phyloP scores from a whole-genome alignment of 2,329 filamentous ascomycete species.

The Sphaerostilbella broomeana region DNA sequence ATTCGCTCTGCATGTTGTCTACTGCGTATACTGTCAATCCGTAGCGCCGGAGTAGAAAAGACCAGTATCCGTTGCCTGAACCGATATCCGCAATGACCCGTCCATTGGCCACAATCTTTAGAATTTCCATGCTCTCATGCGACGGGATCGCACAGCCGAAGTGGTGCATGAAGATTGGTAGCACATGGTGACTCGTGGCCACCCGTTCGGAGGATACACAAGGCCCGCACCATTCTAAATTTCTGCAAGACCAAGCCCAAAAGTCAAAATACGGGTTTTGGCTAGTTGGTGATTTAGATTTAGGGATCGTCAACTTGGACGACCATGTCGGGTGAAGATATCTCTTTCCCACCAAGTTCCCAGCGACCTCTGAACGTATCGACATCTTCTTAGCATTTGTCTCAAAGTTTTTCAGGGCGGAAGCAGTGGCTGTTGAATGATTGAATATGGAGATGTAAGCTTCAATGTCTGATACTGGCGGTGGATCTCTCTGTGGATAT shows the following conservation, averaged over 20 bases:
- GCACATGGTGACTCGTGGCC: conserved; percentile 57
- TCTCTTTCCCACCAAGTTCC: conserved; percentile 48
- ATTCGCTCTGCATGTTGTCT: conserved; percentile 62
- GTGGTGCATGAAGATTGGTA: conserved; percentile 71
- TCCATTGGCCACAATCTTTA: conserved; percentile 49
- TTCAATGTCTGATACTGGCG: conserved; percentile 51
- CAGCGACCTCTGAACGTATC: conserved; percentile 49
- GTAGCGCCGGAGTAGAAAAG: conserved; percentile 59
- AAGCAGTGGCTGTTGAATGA: conserved; percentile 50
- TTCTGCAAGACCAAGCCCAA: conserved; percentile 58
- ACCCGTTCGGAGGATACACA: conserved; percentile 44
- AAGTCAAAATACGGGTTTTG: conserved; percentile 62
- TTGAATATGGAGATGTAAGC: conserved; percentile 63
- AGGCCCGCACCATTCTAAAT: conserved; percentile 60
- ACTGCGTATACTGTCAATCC: conserved; percentile 51
- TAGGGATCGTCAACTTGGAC: conserved; percentile 37
- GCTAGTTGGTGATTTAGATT: conserved; percentile 37
- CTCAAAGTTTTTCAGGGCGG: conserved; percentile 55
- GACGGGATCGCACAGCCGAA: conserved; percentile 67
- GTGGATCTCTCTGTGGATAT: conserved; percentile 35
- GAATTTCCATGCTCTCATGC: conserved; percentile 56
- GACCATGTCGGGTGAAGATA: conserved; percentile 40
- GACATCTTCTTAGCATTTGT: conserved; percentile 60
- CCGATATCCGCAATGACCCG: conserved; percentile 58
- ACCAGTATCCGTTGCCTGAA: conserved; percentile 70